These are phyloP conservation scores for Laetiporus sulphureus DNA, from an alignment of 1,284 basidiomycete genomes.

Conservation along the genomic window DNA sequence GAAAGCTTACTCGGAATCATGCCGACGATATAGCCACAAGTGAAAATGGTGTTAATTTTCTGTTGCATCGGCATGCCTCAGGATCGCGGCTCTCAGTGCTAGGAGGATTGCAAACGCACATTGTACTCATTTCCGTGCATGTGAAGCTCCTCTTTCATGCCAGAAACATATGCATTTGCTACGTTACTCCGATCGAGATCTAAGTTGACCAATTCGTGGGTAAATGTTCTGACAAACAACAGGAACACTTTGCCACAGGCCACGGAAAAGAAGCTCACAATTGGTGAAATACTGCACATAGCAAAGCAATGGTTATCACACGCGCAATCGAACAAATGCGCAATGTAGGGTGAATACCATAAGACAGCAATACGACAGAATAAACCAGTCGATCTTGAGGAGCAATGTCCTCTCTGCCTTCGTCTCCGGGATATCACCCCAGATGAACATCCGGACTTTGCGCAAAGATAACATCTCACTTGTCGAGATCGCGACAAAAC, in stretches of 20 bases:
- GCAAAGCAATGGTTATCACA: conserved; percentile 1
- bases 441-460: conserved; percentile 21
- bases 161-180: conserved; percentile 71
- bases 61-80: conserved; percentile 14
- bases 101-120: conserved; percentile 25
- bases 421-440: conserved; percentile 29
- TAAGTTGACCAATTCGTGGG: conserved; percentile 17
- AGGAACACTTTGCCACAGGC: not conserved
- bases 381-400: conserved; percentile 58
- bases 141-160: conserved; percentile 73
- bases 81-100: not conserved
- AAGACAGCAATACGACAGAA: conserved; percentile 62
- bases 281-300: conserved; percentile 54
- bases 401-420: conserved; percentile 42
- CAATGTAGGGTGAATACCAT: too few relatives aligned
- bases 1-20: conserved; percentile 59
- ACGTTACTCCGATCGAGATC: conserved; percentile 64
- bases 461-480: conserved; percentile 13
- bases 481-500: too few relatives aligned
- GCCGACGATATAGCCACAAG: conserved; percentile 64
- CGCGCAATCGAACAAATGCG: not conserved
- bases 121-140: conserved; percentile 71
- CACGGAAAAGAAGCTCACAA: conserved; percentile 31
- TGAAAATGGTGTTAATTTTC: conserved; percentile 70
- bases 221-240: not conserved